phyloP scores from a whole-genome alignment of 2,329 filamentous ascomycete species.

The Nannizziopsis arthrosporioides region DNA sequence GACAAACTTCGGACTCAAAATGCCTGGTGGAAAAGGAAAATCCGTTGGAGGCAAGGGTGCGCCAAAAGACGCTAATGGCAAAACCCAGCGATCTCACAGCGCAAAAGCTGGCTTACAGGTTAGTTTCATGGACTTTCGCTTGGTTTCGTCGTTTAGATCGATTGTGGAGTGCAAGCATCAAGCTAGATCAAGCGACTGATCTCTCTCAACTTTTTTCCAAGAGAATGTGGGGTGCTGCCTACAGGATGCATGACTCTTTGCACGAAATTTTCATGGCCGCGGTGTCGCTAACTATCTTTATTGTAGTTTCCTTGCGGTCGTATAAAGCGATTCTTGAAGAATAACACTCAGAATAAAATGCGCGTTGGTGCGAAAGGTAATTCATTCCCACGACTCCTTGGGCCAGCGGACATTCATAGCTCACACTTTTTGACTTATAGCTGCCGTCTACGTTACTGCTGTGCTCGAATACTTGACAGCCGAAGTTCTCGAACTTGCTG shows the following conservation, averaged over 20 bases:
- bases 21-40: slow-evolving; percentile 90
- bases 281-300: slow-evolving; percentile 22
- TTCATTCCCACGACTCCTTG: slow-evolving; percentile 7
- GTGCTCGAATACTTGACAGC: slow-evolving; percentile 98
- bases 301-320: slow-evolving; percentile 91
- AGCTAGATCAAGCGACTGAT: slow-evolving; percentile 6
- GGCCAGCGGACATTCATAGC: slow-evolving; percentile 9
- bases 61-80: slow-evolving; percentile 70
- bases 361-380: slow-evolving; percentile 84
- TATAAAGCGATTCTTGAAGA: slow-evolving; percentile 99
- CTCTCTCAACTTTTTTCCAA: slow-evolving; percentile 4
- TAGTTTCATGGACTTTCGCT: slow-evolving; percentile 34
- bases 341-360: slow-evolving; percentile 99
- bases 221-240: slow-evolving; percentile 7
- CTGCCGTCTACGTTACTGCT: slow-evolving; percentile 92
- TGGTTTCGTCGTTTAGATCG: background rate
- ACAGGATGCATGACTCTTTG: background rate
- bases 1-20: slow-evolving; percentile 29
- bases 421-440: slow-evolving; percentile 30
- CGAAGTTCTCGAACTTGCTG: slow-evolving; percentile 97
- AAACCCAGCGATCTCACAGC: slow-evolving; percentile 87
- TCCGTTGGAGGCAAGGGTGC: slow-evolving; percentile 82
- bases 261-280: slow-evolving; percentile 2
- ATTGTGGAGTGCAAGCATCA: slow-evolving; percentile 2
- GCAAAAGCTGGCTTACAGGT: slow-evolving; percentile 93